Conservation (phyloP, 352 stramenopile species). For the Phytophthora palmivora region DNA sequence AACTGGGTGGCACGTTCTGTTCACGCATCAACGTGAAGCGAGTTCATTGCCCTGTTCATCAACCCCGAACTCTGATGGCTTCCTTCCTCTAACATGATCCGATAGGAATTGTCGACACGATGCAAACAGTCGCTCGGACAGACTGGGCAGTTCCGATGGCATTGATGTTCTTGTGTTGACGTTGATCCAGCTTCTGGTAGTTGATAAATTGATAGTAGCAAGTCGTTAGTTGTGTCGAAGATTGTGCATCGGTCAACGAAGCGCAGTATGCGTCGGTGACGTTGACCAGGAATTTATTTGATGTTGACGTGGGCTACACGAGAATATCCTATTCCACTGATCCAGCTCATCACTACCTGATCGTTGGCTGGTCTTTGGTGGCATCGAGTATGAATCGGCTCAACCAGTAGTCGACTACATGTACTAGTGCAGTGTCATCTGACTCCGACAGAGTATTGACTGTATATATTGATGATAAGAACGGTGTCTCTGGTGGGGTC, state of each 20-base stretch:
- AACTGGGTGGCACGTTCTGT: too few species aligned
- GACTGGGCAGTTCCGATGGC: too few species aligned
- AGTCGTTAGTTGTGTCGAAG: conserved; percentile 40
- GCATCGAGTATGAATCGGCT: too few species aligned
- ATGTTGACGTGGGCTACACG: conserved; percentile 52
- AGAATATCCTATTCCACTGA: conserved; percentile 46
- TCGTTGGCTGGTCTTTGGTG: conserved; percentile 60
- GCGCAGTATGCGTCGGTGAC: conserved; percentile 50
- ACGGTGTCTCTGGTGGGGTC: too few species aligned
- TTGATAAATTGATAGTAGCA: too few species aligned
- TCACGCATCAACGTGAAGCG: too few species aligned
- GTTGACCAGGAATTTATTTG: conserved; percentile 42
- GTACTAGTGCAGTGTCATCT: conserved; percentile 33
- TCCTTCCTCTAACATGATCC: too few species aligned
- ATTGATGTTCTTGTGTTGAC: conserved; percentile 3
- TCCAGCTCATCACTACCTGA: conserved; percentile 13
- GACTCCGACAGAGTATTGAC: conserved; percentile 41
- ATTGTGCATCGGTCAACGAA: conserved; percentile 39
- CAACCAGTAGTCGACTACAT: conserved; percentile 55
- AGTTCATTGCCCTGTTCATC: too few species aligned
- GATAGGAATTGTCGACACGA: too few species aligned
- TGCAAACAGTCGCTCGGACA: too few species aligned
- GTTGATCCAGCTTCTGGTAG: too few species aligned
- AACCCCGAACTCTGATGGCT: too few species aligned
- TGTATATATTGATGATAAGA: conserved; percentile 65